phyloP scores from a whole-genome alignment of 257 asterid genomes.

The Ehretia macrophylla region DNA sequence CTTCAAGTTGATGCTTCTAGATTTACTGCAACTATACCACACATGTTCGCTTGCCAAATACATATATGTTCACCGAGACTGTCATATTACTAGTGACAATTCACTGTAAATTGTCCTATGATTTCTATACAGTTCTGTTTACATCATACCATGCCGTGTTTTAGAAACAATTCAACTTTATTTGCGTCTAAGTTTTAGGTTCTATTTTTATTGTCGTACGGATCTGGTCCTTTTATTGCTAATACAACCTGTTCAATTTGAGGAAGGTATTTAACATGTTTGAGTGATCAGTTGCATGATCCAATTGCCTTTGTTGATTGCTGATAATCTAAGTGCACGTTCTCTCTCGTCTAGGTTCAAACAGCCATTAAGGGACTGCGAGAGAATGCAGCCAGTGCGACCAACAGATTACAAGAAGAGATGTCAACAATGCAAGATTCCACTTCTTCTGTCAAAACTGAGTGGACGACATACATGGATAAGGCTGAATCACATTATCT shows the following conservation, averaged over 20 bases:
- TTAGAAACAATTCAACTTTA: too few species aligned
- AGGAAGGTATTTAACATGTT: not conserved
- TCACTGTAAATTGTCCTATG: too few species aligned
- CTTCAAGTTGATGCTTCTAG: too few species aligned
- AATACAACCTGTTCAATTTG: not conserved
- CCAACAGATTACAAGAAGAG: slow-evolving; percentile 73
- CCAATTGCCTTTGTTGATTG: not conserved
- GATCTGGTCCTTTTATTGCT: too few species aligned
- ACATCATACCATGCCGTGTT: too few species aligned
- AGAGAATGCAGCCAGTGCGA: slow-evolving; percentile 72
- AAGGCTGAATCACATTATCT: slow-evolving; percentile 64
- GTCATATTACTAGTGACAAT: too few species aligned
- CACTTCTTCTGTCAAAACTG: slow-evolving; percentile 58
- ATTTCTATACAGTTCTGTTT: too few species aligned
- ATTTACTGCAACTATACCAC: too few species aligned
- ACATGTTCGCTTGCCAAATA: too few species aligned
- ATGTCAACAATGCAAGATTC: slow-evolving; percentile 81
- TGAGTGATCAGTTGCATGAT: not conserved
- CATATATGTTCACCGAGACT: too few species aligned
- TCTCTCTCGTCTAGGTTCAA: slow-evolving; percentile 50
- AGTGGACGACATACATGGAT: slow-evolving; percentile 60
- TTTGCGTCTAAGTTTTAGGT: too few species aligned
- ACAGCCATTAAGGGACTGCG: slow-evolving; percentile 70
- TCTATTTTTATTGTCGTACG: too few species aligned
- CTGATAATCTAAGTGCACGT: not conserved